Evolutionary conservation across 371 early-diverging fungal genomes (phyloP).

Genomic region (Phascolomyces articulosus): DNA sequence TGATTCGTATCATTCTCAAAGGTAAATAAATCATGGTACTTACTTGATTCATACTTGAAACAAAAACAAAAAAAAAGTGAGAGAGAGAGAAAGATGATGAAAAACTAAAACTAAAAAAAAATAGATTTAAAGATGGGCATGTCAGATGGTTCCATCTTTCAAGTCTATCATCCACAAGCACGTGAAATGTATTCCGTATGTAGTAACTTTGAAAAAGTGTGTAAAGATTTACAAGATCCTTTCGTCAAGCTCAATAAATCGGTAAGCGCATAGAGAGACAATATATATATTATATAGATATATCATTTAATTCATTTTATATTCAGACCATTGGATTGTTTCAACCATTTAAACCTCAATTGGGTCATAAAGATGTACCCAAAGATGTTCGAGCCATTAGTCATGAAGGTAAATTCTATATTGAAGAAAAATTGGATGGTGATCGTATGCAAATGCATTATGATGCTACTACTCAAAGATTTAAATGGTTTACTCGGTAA

Average conservation of each 20-base stretch:
- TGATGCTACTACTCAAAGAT: constrained; percentile 41
- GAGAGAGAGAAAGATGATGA: no score
- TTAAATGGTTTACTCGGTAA: constrained; percentile 63
- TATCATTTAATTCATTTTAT: not conserved
- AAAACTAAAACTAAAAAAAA: not conserved
- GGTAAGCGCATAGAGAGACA: not conserved
- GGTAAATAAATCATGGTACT: constrained; percentile 46
- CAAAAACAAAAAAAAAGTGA: not conserved
- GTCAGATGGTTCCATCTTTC: constrained; percentile 68
- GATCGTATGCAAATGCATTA: constrained; percentile 78
- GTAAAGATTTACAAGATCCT: constrained; percentile 51
- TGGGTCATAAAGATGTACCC: constrained; percentile 39
- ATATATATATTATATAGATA: not conserved
- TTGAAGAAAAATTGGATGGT: constrained; percentile 82
- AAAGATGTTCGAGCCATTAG: constrained; percentile 48
- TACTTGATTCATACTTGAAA: no score
- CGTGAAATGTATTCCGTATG: constrained; percentile 63
- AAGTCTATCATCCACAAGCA: constrained; percentile 70
- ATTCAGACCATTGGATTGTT: constrained; percentile 49
- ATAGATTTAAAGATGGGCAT: constrained; percentile 74
- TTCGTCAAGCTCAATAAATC: constrained; percentile 24
- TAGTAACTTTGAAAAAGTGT: constrained; percentile 61
- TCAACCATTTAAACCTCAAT: constrained; percentile 65
- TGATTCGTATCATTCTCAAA: constrained; percentile 74
- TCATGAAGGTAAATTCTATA: constrained; percentile 59